Evolutionary conservation across 2,329 filamentous ascomycete species (phyloP).

Genomic region (Furcasterigmium sp.): DNA sequence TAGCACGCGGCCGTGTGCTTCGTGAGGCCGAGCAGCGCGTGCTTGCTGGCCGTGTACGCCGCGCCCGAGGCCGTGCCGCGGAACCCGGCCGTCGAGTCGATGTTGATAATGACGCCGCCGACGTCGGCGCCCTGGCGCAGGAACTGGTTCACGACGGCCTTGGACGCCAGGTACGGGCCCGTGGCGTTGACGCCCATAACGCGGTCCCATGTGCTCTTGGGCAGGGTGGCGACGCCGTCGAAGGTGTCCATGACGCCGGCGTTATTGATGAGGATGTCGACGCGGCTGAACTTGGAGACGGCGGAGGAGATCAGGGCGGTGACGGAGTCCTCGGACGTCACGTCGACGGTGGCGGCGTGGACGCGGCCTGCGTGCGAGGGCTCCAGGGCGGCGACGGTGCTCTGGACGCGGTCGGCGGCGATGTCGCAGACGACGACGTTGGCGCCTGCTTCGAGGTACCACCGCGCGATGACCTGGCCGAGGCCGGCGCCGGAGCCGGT

Average conservation of each 20-base stretch:
- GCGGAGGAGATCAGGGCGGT: constrained; percentile 5
- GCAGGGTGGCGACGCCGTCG: constrained; percentile 42
- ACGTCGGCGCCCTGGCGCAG: constrained; percentile 26
- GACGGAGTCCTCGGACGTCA: constrained; percentile 8
- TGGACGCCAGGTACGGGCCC: constrained; percentile 46
- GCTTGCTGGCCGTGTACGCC: constrained; percentile 49
- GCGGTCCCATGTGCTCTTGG: constrained; percentile 42
- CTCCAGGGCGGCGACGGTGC: constrained; percentile 6
- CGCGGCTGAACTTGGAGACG: constrained; percentile 12
- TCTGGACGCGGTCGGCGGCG: constrained; percentile 10
- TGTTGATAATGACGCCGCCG: constrained; percentile 18
- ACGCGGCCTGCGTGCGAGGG: constrained; percentile 6
- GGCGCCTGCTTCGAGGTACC: constrained; percentile 22
- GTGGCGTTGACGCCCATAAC: constrained; percentile 53
- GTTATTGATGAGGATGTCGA: constrained; percentile 54
- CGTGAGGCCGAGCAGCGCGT: constrained; percentile 47
- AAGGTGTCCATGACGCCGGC: constrained; percentile 54
- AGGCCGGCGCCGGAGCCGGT: constrained; percentile 26
- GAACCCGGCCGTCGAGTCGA: constrained; percentile 12
- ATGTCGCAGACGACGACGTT: constrained; percentile 28
- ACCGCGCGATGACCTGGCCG: constrained; percentile 22
- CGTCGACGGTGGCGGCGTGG: constrained; percentile 7
- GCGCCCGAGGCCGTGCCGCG: constrained; percentile 23
- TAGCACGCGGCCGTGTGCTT: constrained; percentile 55
- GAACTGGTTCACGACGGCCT: constrained; percentile 43